Evolutionary conservation across 225 moss, liverwort and hornwort species (phyloP).

Genomic region (Marchantia polymorpha): DNA sequence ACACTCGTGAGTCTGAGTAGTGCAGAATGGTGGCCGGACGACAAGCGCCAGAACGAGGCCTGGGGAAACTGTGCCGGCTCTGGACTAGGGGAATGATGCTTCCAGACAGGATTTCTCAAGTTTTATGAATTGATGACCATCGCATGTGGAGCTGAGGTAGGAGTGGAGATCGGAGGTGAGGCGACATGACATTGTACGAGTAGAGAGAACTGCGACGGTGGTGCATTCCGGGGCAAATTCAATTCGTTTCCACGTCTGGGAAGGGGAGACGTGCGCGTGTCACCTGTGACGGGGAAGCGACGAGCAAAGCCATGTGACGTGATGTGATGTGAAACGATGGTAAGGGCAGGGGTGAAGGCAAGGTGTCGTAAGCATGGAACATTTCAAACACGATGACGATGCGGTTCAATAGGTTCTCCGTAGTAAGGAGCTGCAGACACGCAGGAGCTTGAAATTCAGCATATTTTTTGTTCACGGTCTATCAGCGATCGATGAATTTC

Average conservation of each 20-base stretch:
- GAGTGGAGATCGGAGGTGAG: background rate
- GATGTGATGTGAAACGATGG: background rate
- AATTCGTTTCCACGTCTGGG: background rate
- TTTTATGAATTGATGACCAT: background rate
- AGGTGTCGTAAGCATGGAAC: background rate
- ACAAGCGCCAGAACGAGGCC: too few relatives aligned
- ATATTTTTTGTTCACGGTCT: background rate
- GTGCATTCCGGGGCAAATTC: background rate
- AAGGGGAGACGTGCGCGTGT: background rate
- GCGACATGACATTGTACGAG: background rate
- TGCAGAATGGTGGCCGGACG: too few relatives aligned
- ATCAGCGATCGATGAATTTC: constrained; percentile 1
- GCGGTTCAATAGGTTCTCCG: background rate
- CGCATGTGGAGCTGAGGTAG: background rate
- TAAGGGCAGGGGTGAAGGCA: background rate
- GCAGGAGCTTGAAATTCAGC: background rate
- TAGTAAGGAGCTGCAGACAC: background rate
- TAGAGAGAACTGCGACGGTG: background rate
- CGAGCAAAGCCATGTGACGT: background rate
- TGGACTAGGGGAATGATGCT: too few relatives aligned
- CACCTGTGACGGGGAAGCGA: background rate
- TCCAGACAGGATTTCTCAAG: too few relatives aligned
- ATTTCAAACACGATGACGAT: background rate
- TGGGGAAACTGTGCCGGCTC: too few relatives aligned
- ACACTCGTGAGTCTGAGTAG: too few relatives aligned